Base-by-base conservation (phyloP, 495 filamentous ascomycete species). In the Penicillium cosmopolitanum region DNA sequence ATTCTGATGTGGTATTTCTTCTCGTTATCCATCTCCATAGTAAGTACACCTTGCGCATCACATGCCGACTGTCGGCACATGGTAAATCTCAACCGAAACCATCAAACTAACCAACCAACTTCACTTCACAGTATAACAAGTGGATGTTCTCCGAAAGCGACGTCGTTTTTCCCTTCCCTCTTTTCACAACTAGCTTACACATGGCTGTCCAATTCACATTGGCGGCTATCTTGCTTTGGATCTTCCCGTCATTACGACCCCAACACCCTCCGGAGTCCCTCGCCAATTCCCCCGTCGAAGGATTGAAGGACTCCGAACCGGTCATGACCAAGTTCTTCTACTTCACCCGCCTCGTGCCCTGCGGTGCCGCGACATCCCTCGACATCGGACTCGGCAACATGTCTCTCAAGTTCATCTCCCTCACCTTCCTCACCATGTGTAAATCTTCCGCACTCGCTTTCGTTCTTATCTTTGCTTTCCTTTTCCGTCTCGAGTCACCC, bases 381-480 rank as follows among this genome's bases (percentile, higher is more conserved):
- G 96, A 99, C 72, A 96, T 99, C 66, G 96, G 96, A 13, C 75
- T 99, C 53, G 96, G 96, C 48, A 99, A 99, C 68, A 96, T 92
- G 77, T 95, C 90, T 40, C 76, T 99, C 62, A 92, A 92, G 67
- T 97, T 96, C 73, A 98, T 99, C 61, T 90, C 90, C 53, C 85
- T 99, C 55, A 96, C 96, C 5, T 99, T 99, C 67, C 95, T 96
- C 68, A 99, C 94, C 56, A 99, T 99, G 96, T 98, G 95, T 75
- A 99, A 99, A 85, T 98, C 95, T 4, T 97, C 93, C 19, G 89
- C 92, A 35, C 84, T 98, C 16, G 93, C 89, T 38, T 98, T 99
- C 67, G 95, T 99, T 48, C 87, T 99, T 8, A 65, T 96, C 55
- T 99, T 99, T 74, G 96, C 96, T 57, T 96, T 99, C 71, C 66